Percentiles rank a stretch among this genome's conserved stretches.
Conservation (phyloP, 1,284 basidiomycete species). For the Sanghuangporus sanghuang region DNA sequence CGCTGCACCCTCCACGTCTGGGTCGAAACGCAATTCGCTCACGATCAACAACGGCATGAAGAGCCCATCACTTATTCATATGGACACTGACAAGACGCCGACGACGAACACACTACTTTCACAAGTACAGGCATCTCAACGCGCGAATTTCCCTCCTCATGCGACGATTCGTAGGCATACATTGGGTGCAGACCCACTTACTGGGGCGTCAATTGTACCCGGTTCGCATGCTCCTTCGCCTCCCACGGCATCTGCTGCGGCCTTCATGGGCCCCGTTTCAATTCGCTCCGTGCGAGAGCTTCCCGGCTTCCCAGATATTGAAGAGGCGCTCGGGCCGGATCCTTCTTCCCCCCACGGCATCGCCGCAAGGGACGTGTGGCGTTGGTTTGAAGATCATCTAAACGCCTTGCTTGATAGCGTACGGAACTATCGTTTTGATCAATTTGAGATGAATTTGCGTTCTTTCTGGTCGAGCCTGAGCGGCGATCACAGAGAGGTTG, state of each 20-base stretch:
- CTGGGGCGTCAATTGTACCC: slow-evolving; percentile 36
- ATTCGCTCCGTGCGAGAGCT: slow-evolving; percentile 67
- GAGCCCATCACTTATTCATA: slow-evolving; percentile 43
- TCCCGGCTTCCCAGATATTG: slow-evolving; percentile 76
- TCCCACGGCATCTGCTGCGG: slow-evolving; percentile 39
- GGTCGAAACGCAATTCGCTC: slow-evolving; percentile 70
- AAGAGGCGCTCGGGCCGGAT: slow-evolving; percentile 72
- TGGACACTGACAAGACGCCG: slow-evolving; percentile 78
- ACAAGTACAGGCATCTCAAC: slow-evolving; percentile 64
- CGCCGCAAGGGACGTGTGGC: slow-evolving; percentile 78
- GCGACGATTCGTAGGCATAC: slow-evolving; percentile 70
- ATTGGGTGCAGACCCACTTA: slow-evolving; percentile 40
- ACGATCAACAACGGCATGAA: slow-evolving; percentile 61
- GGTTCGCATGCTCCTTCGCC: slow-evolving; percentile 47
- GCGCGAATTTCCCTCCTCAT: slow-evolving; percentile 57
- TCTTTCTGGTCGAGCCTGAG: slow-evolving; percentile 75
- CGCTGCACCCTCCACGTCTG: slow-evolving; percentile 53
- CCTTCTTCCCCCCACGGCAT: slow-evolving; percentile 69
- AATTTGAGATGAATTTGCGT: slow-evolving; percentile 80
- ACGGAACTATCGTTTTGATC: slow-evolving; percentile 73
- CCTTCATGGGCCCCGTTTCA: slow-evolving; percentile 33
- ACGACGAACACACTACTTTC: slow-evolving; percentile 71
- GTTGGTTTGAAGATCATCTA: slow-evolving; percentile 82
- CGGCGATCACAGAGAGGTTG: slow-evolving; percentile 75
- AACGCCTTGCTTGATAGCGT: slow-evolving; percentile 75